Base-by-base conservation (phyloP, 139 green algal species). In the Asterochloris erici region DNA sequence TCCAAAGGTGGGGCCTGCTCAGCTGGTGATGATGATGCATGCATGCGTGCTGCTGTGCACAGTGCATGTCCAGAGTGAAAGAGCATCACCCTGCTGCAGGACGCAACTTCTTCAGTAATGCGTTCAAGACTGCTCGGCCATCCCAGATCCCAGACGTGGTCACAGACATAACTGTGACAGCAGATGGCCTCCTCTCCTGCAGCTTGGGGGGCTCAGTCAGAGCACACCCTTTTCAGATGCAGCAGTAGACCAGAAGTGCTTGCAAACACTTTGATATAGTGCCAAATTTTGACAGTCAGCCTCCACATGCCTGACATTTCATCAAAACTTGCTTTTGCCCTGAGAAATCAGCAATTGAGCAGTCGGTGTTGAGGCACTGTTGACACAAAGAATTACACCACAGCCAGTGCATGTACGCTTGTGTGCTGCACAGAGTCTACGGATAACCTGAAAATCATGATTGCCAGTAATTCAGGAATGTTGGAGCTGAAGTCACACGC, bases 181-280 rank as follows among this genome's bases (percentile, higher is more conserved):
- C 70, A 26, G 90, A 91, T 77, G 91, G 91, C 0, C n/a, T 95
- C 61, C 66, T 95, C 64, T 90, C 85, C 29, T 86, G 85, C 79
- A 87, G 91, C 13, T 63, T 81, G n/a, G 91, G 95, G 63, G 91
- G 91, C 14, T 84, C 83, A 13, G 89, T 94, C 13, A 81, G 87
- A 4, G 86, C 94, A 63, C 90, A 87, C 71, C 84, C 84, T 24
- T 81, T 93, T 62, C 27, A 81, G 73, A 81, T 60, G 47, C 24
- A 68, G 10, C 17, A 26, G 9, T 71, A 21, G 21, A 71, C 19
- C 19, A 71, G 21, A 24, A 9, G 19, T 24, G 19, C 1, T 71
- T 26, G 19, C 17, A 71, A 4, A 4, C 21, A 71, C 66, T 4
- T 9, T 9, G 66, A 26, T 71, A 4, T 24, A 9, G 19, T 71